Evolutionary conservation across 2,329 filamentous ascomycete species (phyloP).

Genomic region (Cladophialophora chaetospira): DNA sequence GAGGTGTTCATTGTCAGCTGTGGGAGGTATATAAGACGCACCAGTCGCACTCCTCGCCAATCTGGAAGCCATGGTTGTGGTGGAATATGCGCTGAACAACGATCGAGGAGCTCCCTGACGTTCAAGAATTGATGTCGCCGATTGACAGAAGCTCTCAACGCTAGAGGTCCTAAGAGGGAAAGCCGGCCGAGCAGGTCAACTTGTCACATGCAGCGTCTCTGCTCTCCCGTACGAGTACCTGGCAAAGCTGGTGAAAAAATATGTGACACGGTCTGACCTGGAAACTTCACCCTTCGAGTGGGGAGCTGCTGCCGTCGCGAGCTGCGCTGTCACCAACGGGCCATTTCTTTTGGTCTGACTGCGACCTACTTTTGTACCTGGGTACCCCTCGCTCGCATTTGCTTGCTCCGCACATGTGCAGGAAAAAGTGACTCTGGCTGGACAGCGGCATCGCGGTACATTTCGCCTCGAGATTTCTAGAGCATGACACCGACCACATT

Average conservation of each 20-base stretch:
- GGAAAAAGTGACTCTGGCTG: slow-evolving; percentile 6
- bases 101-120: slow-evolving; percentile 16
- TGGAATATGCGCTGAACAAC: slow-evolving; percentile 8
- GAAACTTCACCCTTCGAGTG: neutral
- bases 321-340: no score
- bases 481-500: slow-evolving; percentile 6
- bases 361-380: no score
- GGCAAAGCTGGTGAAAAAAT: no score
- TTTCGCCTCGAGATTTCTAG: slow-evolving; percentile 1
- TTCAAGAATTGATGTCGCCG: slow-evolving; percentile 12
- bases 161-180: neutral
- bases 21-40: slow-evolving; percentile 58
- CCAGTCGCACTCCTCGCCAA: slow-evolving; percentile 92
- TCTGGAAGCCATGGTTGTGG: slow-evolving; percentile 87
- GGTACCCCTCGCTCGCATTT: no score
- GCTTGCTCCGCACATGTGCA: no score
- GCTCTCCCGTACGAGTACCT: no score
- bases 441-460: slow-evolving; percentile 3
- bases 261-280: neutral
- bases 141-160: slow-evolving; percentile 8
- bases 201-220: no score
- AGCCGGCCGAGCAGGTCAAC: no score
- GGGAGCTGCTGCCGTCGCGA: no score
- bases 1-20: slow-evolving; percentile 18
- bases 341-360: no score